A percentile compares a stretch with the other conserved stretches of the same genome.
Evolutionary conservation across 1,139 yeast species (phyloP).

Genomic region (Pichia sp.): DNA sequence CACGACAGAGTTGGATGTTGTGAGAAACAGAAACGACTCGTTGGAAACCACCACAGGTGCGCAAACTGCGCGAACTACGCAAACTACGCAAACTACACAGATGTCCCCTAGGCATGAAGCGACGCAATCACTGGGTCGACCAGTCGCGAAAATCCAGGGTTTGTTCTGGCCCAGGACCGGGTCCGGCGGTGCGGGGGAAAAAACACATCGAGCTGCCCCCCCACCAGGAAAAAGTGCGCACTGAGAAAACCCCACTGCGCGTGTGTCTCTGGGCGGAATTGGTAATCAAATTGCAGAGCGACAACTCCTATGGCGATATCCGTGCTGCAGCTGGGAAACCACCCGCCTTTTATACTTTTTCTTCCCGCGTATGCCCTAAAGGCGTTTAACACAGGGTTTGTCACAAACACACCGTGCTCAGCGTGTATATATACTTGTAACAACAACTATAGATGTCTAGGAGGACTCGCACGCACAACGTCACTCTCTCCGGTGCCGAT

Average conservation of each 20-base stretch:
- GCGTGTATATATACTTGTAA: no score
- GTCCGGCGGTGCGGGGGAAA: background rate
- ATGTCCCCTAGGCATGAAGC: conserved; percentile 27
- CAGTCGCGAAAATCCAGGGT: conserved; percentile 25
- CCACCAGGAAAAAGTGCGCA: conserved; percentile 4
- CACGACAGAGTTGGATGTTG: no score
- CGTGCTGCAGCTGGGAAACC: conserved; percentile 8
- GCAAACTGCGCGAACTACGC: no score
- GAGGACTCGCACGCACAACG: background rate
- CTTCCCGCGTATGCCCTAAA: no score
- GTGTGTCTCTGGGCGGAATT: conserved; percentile 2
- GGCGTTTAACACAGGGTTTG: background rate
- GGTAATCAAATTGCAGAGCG: conserved; percentile 22
- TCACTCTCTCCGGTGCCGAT: background rate
- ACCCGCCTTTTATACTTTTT: background rate
- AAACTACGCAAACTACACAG: no score
- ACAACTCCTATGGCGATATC: background rate
- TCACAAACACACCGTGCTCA: no score
- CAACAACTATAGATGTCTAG: background rate
- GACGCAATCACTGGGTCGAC: background rate
- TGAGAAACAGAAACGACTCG: no score
- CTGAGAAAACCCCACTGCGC: background rate
- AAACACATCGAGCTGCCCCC: background rate
- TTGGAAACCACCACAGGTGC: no score
- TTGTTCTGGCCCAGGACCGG: conserved; percentile 15